phyloP scores from a whole-genome alignment of 164 flowering plant genomes.

The Macadamia integrifolia region DNA sequence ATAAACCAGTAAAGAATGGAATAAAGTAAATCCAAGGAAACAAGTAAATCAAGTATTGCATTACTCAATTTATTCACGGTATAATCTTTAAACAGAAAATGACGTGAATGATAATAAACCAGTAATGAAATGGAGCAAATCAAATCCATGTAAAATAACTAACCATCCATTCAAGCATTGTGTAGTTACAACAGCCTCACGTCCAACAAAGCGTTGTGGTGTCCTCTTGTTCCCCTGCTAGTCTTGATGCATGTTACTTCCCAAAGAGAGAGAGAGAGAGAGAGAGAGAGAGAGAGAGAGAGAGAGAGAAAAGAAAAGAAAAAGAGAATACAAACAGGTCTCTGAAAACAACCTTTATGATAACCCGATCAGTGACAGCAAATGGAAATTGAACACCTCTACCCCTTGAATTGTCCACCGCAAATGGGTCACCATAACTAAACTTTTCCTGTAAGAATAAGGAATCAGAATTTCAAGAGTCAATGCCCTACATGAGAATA shows the following conservation, averaged over 20 bases:
- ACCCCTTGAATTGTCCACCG: constrained; percentile 50
- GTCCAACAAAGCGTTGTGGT: constrained; percentile 89
- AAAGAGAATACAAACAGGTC: constrained; percentile 1
- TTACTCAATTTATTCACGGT: too few species aligned
- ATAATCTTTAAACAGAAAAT: too few species aligned
- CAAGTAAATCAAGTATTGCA: too few species aligned
- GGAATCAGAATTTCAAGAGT: background rate
- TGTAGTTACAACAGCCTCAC: constrained; percentile 89
- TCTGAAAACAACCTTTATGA: constrained; percentile 62
- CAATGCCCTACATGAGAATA: constrained; percentile 1
- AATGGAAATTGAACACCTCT: constrained; percentile 93
- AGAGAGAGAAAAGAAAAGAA: background rate
- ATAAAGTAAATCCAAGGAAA: too few species aligned
- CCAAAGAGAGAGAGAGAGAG: background rate
- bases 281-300: too few species aligned
- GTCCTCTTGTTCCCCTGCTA: constrained; percentile 94
- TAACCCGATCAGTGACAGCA: constrained; percentile 74
- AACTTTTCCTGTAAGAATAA: constrained; percentile 54
- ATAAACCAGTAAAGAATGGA: too few species aligned
- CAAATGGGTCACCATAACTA: constrained; percentile 45
- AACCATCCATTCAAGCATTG: constrained; percentile 99
- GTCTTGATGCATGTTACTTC: background rate
- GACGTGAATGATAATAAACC: background rate
- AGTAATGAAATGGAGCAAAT: background rate
- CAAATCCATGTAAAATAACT: constrained; percentile 8